These are phyloP conservation scores for Pestalotiopsis sp. DNA, from an alignment of 2,329 filamentous ascomycete genomes.

Conservation along the genomic window DNA sequence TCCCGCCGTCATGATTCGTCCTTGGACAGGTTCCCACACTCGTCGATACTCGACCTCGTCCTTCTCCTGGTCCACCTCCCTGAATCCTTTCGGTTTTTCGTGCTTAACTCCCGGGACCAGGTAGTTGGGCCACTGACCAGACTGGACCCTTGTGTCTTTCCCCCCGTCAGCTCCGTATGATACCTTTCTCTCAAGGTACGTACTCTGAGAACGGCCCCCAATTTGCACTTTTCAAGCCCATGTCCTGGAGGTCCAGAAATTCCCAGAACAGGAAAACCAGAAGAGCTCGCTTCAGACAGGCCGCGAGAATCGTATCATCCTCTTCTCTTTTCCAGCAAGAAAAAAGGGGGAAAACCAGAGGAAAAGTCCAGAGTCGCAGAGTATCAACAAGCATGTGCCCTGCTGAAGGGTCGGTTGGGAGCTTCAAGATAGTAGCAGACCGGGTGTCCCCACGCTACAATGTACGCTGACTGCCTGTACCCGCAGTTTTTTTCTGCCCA, in stretches of 20 bases:
- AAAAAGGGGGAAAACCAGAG: neutral
- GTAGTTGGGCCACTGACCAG: neutral
- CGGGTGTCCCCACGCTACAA: neutral
- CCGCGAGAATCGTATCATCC: neutral
- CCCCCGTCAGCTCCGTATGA: neutral
- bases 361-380: neutral
- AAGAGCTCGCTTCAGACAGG: neutral
- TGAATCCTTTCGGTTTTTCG: neutral
- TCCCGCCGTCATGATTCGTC: too few species aligned
- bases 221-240: neutral
- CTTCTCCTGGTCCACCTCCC: neutral
- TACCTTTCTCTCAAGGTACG: neutral
- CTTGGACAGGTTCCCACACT: too few species aligned
- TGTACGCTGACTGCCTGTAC: neutral
- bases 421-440: neutral
- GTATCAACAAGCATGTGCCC: neutral
- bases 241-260: neutral
- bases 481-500: neutral
- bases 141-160: neutral
- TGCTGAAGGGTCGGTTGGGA: neutral
- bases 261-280: neutral
- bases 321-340: neutral
- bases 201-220: neutral
- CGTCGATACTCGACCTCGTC: too few species aligned
- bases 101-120: neutral